These are phyloP conservation scores for Hericium erinaceus DNA, from an alignment of 768 basidiomycete genomes.

Conservation along the genomic window DNA sequence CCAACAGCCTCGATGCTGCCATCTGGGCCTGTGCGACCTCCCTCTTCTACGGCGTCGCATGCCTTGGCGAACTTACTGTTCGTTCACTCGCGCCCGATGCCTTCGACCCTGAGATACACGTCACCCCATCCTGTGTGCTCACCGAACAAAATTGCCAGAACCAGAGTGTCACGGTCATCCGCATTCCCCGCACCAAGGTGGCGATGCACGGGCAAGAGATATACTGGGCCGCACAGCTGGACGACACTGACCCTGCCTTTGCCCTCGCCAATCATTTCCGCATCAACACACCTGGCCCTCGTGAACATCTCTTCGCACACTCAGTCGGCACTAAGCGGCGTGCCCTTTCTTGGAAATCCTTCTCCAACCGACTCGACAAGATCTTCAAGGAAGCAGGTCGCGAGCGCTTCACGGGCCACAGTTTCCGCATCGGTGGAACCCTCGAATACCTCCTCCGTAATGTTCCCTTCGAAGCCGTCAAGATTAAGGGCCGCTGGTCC, in stretches of 20 bases:
- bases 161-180: neutral
- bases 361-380: conserved; percentile 14
- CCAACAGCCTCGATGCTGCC: conserved; percentile 24
- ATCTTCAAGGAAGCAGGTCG: conserved; percentile 7
- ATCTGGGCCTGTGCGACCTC: conserved; percentile 28
- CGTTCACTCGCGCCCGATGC: neutral
- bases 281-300: conserved; percentile 20
- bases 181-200: conserved; percentile 5
- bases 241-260: conserved; percentile 16
- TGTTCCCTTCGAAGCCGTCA: no score
- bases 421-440: conserved; percentile 22
- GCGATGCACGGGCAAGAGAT: conserved; percentile 23
- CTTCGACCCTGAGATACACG: no score
- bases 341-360: conserved; percentile 21
- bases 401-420: conserved; percentile 21
- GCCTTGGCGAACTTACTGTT: neutral
- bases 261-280: conserved; percentile 21
- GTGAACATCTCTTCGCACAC: conserved; percentile 24
- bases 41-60: neutral
- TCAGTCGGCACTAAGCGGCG: neutral
- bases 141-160: neutral
- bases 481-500: no score
- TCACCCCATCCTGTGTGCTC: neutral
- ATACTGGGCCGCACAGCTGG: conserved; percentile 23
- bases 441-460: conserved; percentile 24